Conservation (phyloP, 129 eudicot genomes). For the Escallonia herrerae region DNA sequence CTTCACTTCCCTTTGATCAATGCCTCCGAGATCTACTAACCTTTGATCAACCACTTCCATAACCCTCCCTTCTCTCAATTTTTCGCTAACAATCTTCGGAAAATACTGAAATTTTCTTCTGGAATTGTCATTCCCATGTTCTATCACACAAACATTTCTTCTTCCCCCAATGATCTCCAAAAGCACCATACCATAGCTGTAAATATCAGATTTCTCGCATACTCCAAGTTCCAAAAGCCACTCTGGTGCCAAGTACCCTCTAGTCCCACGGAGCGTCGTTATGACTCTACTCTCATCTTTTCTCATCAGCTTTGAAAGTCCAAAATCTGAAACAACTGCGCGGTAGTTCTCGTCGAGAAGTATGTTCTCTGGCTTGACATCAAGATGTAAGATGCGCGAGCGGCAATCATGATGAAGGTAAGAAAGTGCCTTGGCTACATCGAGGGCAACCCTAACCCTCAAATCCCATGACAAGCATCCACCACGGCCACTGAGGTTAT, state of each 20-base stretch:
- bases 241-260: slow-evolving; percentile 86
- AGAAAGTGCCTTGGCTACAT: slow-evolving; percentile 78
- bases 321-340: slow-evolving; percentile 72
- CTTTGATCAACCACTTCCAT: slow-evolving; percentile 77
- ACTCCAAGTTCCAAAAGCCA: slow-evolving; percentile 81
- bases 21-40: slow-evolving; percentile 31
- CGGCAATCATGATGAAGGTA: slow-evolving; percentile 82
- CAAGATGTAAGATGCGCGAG: slow-evolving; percentile 68
- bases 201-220: slow-evolving; percentile 70
- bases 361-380: slow-evolving; percentile 85
- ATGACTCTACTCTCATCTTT: slow-evolving; percentile 58
- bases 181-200: slow-evolving; percentile 85
- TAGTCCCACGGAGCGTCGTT: slow-evolving; percentile 67
- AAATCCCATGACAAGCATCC: slow-evolving; percentile 74
- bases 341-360: slow-evolving; percentile 57
- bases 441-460: slow-evolving; percentile 50
- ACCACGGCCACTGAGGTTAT: not conserved
- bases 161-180: slow-evolving; percentile 77
- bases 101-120: slow-evolving; percentile 49
- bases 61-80: slow-evolving; percentile 45
- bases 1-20: slow-evolving; percentile 49
- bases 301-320: slow-evolving; percentile 67
- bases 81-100: slow-evolving; percentile 63
- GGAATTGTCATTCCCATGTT: slow-evolving; percentile 26
- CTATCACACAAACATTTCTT: slow-evolving; percentile 46